Percentiles rank a stretch among this genome's conserved stretches.
Evolutionary conservation across 495 filamentous ascomycete species (phyloP).

Genomic region (Aspergillus hancockii): DNA sequence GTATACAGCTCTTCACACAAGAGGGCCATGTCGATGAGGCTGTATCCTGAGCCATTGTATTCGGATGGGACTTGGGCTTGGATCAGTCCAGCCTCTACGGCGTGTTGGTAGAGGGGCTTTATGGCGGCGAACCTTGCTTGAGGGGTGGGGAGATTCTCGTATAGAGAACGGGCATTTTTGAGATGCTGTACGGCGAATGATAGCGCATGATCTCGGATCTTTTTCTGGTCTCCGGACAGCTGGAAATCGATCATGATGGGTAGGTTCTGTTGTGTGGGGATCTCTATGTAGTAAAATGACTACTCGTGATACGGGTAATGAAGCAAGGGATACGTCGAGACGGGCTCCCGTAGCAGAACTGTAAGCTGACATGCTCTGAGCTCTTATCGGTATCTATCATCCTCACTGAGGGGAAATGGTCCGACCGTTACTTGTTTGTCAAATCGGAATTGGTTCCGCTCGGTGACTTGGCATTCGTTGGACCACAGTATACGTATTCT

Average conservation of each 20-base stretch:
- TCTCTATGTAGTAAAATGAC: too few relatives aligned
- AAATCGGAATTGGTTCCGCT: too few relatives aligned
- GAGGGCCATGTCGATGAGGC: constrained; percentile 12
- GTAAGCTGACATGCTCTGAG: too few relatives aligned
- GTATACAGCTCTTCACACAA: constrained; percentile 18
- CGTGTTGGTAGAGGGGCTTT: constrained; percentile 10
- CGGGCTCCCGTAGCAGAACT: too few relatives aligned
- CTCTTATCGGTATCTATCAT: too few relatives aligned
- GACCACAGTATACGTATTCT: too few relatives aligned
- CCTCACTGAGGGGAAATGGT: too few relatives aligned
- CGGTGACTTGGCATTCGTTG: too few relatives aligned
- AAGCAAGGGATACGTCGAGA: too few relatives aligned
- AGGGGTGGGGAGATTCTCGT: constrained; percentile 6
- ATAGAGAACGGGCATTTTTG: not conserved
- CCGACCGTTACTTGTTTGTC: too few relatives aligned
- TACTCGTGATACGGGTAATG: too few relatives aligned
- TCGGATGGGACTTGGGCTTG: constrained; percentile 12
- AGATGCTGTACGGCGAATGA: constrained; percentile 9
- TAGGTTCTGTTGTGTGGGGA: too few relatives aligned
- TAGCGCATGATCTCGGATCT: constrained; percentile 4
- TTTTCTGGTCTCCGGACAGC: constrained; percentile 4
- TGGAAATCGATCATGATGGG: constrained; percentile 13
- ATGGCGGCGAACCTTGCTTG: constrained; percentile 12
- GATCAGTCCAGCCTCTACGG: constrained; percentile 9
- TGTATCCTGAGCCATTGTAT: constrained; percentile 4